Conservation (phyloP, 768 basidiomycete species). For the Chalciporus piperatus region DNA sequence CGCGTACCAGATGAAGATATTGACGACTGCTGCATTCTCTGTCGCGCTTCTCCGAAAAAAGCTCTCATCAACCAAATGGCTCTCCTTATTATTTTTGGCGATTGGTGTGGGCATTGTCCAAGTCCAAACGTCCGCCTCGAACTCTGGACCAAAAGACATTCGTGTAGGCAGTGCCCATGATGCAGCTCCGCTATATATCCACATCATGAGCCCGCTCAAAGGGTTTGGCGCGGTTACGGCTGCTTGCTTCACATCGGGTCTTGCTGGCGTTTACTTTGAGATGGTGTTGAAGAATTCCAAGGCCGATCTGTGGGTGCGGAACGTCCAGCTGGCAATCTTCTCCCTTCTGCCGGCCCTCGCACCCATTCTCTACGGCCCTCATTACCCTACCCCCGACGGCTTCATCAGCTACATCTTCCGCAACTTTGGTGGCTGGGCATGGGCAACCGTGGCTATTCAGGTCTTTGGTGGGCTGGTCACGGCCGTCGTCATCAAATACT, state of each 20-base stretch:
- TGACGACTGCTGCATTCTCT: constrained; percentile 93
- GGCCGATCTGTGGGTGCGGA: constrained; percentile 87
- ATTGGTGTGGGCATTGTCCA: constrained; percentile 94
- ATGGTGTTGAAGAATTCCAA: constrained; percentile 85
- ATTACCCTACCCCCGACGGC: constrained; percentile 42
- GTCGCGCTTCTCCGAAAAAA: constrained; percentile 77
- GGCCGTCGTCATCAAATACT: constrained; percentile 95
- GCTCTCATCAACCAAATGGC: constrained; percentile 77
- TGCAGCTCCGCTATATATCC: constrained; percentile 53
- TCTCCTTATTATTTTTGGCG: constrained; percentile 83
- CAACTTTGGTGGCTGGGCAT: constrained; percentile 93
- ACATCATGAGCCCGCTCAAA: constrained; percentile 78
- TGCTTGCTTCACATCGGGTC: constrained; percentile 86
- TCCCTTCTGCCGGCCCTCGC: constrained; percentile 86
- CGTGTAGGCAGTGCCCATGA: constrained; percentile 70
- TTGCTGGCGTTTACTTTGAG: constrained; percentile 93
- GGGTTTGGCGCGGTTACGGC: constrained; percentile 82
- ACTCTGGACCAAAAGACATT: constrained; percentile 29
- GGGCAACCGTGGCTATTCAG: constrained; percentile 88
- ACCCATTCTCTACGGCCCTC: constrained; percentile 63
- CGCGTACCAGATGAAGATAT: constrained; percentile 97
- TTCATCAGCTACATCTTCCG: constrained; percentile 64
- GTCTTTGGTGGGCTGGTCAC: constrained; percentile 93
- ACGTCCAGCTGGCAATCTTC: constrained; percentile 86
- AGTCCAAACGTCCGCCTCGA: constrained; percentile 64